Percentiles rank a stretch among this genome's conserved stretches.
These are phyloP conservation scores for Scleroderma bovista DNA, from an alignment of 768 basidiomycete genomes.

Conservation along the genomic window DNA sequence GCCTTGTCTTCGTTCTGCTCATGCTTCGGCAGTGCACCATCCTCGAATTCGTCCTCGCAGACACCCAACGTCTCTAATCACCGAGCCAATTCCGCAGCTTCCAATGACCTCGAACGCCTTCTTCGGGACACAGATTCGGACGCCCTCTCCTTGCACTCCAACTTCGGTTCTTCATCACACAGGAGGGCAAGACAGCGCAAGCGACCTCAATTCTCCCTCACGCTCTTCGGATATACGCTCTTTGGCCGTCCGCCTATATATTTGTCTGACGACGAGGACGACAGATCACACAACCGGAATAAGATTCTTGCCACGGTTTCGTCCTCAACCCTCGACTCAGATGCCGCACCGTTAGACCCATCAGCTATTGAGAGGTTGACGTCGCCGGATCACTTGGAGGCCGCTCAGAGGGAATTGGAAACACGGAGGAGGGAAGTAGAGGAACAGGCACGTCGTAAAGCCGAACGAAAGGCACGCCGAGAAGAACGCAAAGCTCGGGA, in stretches of 20 bases:
- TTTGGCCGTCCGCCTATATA: conserved; percentile 62
- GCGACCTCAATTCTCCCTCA: conserved; percentile 36
- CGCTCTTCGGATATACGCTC: conserved; percentile 60
- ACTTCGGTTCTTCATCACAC: conserved; percentile 36
- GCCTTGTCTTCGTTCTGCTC: conserved; percentile 55
- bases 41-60: conserved; percentile 19
- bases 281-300: conserved; percentile 11
- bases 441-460: conserved; percentile 39
- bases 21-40: conserved; percentile 43
- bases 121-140: conserved; percentile 50
- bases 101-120: conserved; percentile 44
- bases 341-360: conserved; percentile 61
- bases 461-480: conserved; percentile 42
- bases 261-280: conserved; percentile 52
- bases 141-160: conserved; percentile 62
- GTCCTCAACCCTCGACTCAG: conserved; percentile 57
- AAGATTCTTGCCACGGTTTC: conserved; percentile 21
- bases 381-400: conserved; percentile 32
- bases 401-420: conserved; percentile 24
- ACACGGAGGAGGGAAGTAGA: conserved; percentile 29
- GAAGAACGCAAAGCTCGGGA: conserved; percentile 43
- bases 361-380: conserved; percentile 50
- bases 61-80: conserved; percentile 17
- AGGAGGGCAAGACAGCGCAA: conserved; percentile 30
- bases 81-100: conserved; percentile 21